Conservation (phyloP, 768 basidiomycete species). For the Paxillus involutus region DNA sequence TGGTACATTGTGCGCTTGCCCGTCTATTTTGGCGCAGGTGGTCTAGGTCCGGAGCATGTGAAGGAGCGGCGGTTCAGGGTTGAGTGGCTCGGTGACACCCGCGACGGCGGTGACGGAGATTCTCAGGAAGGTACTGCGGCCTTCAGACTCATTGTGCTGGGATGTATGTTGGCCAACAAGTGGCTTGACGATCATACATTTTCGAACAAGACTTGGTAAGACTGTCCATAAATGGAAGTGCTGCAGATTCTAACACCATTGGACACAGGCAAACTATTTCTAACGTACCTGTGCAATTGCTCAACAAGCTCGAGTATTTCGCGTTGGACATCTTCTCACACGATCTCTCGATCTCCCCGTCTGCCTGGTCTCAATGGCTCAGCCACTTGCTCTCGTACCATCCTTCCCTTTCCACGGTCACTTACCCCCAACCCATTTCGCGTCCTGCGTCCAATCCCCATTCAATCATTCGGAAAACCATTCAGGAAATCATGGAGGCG, state of each 20-base stretch:
- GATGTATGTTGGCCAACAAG: constrained; percentile 86
- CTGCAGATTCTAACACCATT: constrained; percentile 4
- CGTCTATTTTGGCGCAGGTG: constrained; percentile 57
- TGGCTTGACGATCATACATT: constrained; percentile 90
- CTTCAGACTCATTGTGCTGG: constrained; percentile 74
- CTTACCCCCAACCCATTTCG: constrained; percentile 72
- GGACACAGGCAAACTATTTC: constrained; percentile 74
- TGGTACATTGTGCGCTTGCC: constrained; percentile 85
- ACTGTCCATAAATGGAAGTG: background rate
- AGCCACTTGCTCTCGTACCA: constrained; percentile 65
- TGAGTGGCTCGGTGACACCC: constrained; percentile 56
- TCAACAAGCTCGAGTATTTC: constrained; percentile 73
- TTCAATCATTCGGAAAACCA: constrained; percentile 62
- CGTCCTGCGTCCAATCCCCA: constrained; percentile 74
- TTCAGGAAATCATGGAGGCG: constrained; percentile 67
- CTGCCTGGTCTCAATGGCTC: constrained; percentile 74
- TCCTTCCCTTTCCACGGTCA: constrained; percentile 55
- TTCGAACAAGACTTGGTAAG: constrained; percentile 86
- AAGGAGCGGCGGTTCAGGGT: constrained; percentile 66
- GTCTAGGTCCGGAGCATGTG: constrained; percentile 48
- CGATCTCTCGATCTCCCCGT: constrained; percentile 64
- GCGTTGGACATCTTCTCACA: constrained; percentile 70
- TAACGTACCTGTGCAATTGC: constrained; percentile 63
- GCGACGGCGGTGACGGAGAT: constrained; percentile 42
- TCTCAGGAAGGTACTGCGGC: constrained; percentile 58